phyloP scores from a whole-genome alignment of 2,329 filamentous ascomycete species.

The Cercospora berteroae region DNA sequence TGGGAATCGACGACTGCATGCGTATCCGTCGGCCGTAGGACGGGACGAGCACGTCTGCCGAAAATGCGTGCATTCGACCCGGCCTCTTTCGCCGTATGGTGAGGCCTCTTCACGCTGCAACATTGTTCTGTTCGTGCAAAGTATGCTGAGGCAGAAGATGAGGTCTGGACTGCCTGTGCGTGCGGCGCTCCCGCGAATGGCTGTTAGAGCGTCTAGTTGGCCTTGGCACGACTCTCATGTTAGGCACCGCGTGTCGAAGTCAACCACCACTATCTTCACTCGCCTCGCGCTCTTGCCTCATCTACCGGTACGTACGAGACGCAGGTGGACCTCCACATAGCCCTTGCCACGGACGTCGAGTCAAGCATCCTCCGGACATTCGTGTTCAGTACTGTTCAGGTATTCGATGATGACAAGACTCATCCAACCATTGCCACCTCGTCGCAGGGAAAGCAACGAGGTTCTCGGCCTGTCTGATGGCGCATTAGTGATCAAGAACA shows the following conservation, averaged over 20 bases:
- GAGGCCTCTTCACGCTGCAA: not conserved
- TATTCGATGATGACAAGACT: not conserved
- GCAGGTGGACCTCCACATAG: not conserved
- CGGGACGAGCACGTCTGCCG: not conserved
- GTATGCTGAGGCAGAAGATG: not conserved
- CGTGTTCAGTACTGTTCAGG: not conserved
- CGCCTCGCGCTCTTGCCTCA: not conserved
- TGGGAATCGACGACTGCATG: not conserved
- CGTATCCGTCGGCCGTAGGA: not conserved
- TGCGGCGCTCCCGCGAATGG: not conserved
- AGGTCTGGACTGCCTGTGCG: not conserved
- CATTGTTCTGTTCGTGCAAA: not conserved
- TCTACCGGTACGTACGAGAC: not conserved
- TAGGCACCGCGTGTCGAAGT: not conserved
- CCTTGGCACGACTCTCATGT: not conserved
- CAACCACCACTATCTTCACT: not conserved
- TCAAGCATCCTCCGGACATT: not conserved
- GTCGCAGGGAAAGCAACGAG: not conserved
- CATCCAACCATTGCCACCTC: not conserved
- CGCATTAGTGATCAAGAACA: not conserved
- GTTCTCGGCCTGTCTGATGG: not conserved
- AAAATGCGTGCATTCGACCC: not conserved
- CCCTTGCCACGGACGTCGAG: not conserved
- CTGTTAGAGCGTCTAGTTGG: not conserved
- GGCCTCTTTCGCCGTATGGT: not conserved